A percentile compares a stretch with the other conserved stretches of the same genome.
These are phyloP conservation scores for Crucihimalaya himalaica DNA, from an alignment of 345 rosid species.

Conservation along the genomic window DNA sequence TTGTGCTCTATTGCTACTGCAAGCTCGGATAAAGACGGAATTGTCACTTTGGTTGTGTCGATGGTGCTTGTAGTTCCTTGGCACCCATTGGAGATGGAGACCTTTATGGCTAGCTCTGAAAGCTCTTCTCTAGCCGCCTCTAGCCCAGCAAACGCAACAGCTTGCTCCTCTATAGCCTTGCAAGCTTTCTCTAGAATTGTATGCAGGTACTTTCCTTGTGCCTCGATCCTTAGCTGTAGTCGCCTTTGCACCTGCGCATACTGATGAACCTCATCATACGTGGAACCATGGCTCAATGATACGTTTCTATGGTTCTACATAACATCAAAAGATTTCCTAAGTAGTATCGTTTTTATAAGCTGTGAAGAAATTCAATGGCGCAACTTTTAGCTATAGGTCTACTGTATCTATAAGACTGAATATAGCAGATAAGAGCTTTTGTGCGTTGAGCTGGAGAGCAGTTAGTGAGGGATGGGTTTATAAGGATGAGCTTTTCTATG, in stretches of 20 bases:
- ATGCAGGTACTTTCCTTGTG: slow-evolving; percentile 88
- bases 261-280: slow-evolving; percentile 1
- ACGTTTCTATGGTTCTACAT: neutral
- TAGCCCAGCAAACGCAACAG: slow-evolving; percentile 60
- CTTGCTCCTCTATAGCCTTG: slow-evolving; percentile 78
- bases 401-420: slow-evolving; percentile 8
- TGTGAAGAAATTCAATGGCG: neutral
- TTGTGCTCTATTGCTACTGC: slow-evolving; percentile 59
- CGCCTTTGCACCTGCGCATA: slow-evolving; percentile 74
- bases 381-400: neutral
- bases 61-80: slow-evolving; percentile 50
- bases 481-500: neutral
- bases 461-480: neutral
- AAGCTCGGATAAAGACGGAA: slow-evolving; percentile 64
- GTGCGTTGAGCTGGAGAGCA: neutral
- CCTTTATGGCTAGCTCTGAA: slow-evolving; percentile 81
- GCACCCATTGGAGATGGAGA: slow-evolving; percentile 52
- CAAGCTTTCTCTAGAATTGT: slow-evolving; percentile 90
- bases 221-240: slow-evolving; percentile 84
- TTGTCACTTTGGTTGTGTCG: slow-evolving; percentile 36
- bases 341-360: neutral
- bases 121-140: slow-evolving; percentile 87
- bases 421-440: neutral
- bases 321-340: neutral
- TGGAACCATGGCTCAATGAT: slow-evolving; percentile 10